These are phyloP conservation scores for Lactifluus echinatus DNA, from an alignment of 768 basidiomycete species.

Conservation along the genomic window DNA sequence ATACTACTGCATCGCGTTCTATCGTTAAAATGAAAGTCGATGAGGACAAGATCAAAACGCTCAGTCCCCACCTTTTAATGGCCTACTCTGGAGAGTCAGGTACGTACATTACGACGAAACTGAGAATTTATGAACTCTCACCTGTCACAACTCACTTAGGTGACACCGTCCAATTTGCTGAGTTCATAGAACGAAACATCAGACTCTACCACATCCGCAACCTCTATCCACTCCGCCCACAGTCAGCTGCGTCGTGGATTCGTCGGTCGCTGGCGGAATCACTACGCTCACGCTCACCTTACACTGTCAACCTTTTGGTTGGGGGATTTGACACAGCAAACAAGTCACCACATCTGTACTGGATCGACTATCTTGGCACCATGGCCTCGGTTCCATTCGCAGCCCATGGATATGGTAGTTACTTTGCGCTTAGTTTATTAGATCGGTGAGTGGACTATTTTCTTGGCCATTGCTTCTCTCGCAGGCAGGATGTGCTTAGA, in stretches of 20 bases:
- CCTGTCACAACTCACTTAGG: slow-evolving; percentile 37
- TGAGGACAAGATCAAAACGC: slow-evolving; percentile 91
- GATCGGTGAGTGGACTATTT: slow-evolving; percentile 56
- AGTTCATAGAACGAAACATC: slow-evolving; percentile 93
- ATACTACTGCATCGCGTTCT: slow-evolving; percentile 81
- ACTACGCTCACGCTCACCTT: slow-evolving; percentile 79
- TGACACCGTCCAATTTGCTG: slow-evolving; percentile 94
- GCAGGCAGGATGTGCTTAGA: background rate
- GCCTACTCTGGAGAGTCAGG: slow-evolving; percentile 93
- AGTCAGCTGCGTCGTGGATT: slow-evolving; percentile 92
- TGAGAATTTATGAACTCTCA: background rate
- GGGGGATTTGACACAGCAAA: slow-evolving; percentile 85
- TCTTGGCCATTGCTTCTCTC: background rate
- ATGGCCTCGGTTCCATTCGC: slow-evolving; percentile 83
- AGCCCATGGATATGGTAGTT: slow-evolving; percentile 91
- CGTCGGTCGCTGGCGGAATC: slow-evolving; percentile 84
- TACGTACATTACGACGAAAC: slow-evolving; percentile 25
- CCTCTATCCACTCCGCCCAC: slow-evolving; percentile 79
- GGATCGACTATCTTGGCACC: slow-evolving; percentile 95
- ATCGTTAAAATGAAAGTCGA: slow-evolving; percentile 97
- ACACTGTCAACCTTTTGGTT: slow-evolving; percentile 85
- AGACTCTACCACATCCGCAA: slow-evolving; percentile 95
- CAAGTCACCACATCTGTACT: slow-evolving; percentile 72
- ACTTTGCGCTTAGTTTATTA: slow-evolving; percentile 86
- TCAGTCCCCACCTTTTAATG: slow-evolving; percentile 91